These are phyloP conservation scores for Globisporangium okanoganense DNA, from an alignment of 352 stramenopile species.

Conservation along the genomic window DNA sequence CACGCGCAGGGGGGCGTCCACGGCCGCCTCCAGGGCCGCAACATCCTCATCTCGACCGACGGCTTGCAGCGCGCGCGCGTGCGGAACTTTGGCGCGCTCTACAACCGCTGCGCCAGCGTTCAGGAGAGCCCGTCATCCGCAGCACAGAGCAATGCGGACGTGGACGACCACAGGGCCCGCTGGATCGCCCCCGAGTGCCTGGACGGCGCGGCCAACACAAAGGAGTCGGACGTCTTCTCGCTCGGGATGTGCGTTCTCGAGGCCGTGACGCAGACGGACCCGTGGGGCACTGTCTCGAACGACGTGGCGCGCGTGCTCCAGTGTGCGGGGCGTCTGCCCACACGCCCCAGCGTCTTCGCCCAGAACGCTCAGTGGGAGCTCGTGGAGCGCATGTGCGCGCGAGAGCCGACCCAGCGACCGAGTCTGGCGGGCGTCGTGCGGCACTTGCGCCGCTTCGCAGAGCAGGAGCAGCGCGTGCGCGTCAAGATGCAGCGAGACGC, in stretches of 20 bases:
- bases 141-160: background rate
- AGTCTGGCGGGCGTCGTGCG: conserved; percentile 3
- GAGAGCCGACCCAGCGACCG: background rate
- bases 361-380: conserved; percentile 13
- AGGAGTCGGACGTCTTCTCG: conserved; percentile 7
- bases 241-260: conserved; percentile 13
- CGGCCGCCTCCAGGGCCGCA: conserved; percentile 9
- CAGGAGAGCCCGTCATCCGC: background rate
- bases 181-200: conserved; percentile 14
- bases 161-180: conserved; percentile 4
- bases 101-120: background rate
- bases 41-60: conserved; percentile 17
- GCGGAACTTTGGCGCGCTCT: conserved; percentile 11
- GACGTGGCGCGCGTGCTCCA: conserved; percentile 6
- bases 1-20: conserved; percentile 12
- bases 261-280: conserved; percentile 6
- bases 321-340: conserved; percentile 1
- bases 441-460: conserved; percentile 9
- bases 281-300: conserved; percentile 7
- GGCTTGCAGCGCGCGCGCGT: conserved; percentile 8
- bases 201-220: background rate
- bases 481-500: conserved; percentile 4
- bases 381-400: conserved; percentile 15
- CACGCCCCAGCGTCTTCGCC: background rate
- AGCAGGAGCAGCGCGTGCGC: background rate